Conservation (phyloP, 2,329 filamentous ascomycete species). For the Capronia epimyces region DNA sequence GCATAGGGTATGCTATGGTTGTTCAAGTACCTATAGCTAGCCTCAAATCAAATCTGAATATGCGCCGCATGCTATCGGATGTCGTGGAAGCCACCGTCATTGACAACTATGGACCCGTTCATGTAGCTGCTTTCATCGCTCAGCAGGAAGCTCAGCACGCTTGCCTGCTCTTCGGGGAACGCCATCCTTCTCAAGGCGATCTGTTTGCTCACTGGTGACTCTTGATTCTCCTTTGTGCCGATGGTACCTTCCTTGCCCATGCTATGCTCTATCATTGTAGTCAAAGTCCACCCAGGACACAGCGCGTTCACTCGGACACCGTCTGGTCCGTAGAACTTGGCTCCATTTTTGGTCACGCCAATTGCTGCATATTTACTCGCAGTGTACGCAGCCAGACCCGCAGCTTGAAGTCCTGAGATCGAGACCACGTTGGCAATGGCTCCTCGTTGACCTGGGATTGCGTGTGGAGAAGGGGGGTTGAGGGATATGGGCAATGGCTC, state of each 20-base stretch:
- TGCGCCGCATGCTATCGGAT: slow-evolving; percentile 18
- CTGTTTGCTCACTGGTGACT: slow-evolving; percentile 13
- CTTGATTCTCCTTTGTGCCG: slow-evolving; percentile 21
- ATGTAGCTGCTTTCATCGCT: slow-evolving; percentile 25
- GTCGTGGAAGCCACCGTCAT: slow-evolving; percentile 24
- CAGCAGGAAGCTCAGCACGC: slow-evolving; percentile 21
- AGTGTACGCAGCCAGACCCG: slow-evolving; percentile 19
- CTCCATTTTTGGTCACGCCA: slow-evolving; percentile 23
- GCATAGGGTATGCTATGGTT: too few species aligned
- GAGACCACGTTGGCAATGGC: slow-evolving; percentile 22
- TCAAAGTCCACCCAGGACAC: slow-evolving; percentile 25
- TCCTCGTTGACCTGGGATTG: slow-evolving; percentile 19
- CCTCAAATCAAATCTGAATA: too few species aligned
- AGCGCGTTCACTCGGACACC: slow-evolving; percentile 23
- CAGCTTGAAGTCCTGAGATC: slow-evolving; percentile 17
- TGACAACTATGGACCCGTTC: slow-evolving; percentile 17
- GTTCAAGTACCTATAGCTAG: too few species aligned
- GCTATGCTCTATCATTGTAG: slow-evolving; percentile 16
- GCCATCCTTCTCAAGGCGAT: slow-evolving; percentile 20
- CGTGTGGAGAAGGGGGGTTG: slow-evolving; percentile 4
- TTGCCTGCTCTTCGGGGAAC: slow-evolving; percentile 22
- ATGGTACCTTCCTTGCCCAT: slow-evolving; percentile 22
- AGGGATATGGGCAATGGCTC: slow-evolving; percentile 14
- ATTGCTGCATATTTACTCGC: slow-evolving; percentile 19
- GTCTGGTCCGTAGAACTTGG: slow-evolving; percentile 21